These are phyloP conservation scores for Pseudonitzschia pungens DNA, from an alignment of 108 stramenopile genomes.

Conservation along the genomic window DNA sequence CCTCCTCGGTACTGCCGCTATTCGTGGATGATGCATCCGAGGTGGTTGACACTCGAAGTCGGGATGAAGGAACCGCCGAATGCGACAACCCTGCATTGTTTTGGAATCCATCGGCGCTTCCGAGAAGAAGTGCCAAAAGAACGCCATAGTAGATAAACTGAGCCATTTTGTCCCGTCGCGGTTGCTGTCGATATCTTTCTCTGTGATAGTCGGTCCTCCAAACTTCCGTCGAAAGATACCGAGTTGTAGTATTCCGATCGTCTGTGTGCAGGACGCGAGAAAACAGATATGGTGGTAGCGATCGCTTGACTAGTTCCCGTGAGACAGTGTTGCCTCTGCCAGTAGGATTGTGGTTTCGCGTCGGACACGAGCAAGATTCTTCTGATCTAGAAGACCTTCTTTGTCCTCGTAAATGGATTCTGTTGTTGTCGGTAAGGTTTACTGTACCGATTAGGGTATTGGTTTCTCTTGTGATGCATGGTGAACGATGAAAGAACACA, in stretches of 20 bases:
- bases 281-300: too few species aligned
- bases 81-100: neutral
- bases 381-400: neutral
- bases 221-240: neutral
- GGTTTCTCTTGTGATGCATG: conserved; percentile 1
- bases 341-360: neutral
- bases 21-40: neutral
- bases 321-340: neutral
- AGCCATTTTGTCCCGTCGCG: neutral
- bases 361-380: neutral
- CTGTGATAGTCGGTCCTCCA: neutral
- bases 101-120: conserved; percentile 3
- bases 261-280: too few species aligned
- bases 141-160: neutral
- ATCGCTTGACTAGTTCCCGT: neutral
- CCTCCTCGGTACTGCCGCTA: neutral
- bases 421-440: neutral
- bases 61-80: neutral
- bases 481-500: neutral
- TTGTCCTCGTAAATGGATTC: neutral
- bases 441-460: neutral
- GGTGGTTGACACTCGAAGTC: neutral
- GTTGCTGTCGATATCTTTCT: neutral
- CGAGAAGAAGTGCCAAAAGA: neutral
- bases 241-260: neutral